phyloP scores from a whole-genome alignment of 768 basidiomycete species.

The Tylopilus sp. region DNA sequence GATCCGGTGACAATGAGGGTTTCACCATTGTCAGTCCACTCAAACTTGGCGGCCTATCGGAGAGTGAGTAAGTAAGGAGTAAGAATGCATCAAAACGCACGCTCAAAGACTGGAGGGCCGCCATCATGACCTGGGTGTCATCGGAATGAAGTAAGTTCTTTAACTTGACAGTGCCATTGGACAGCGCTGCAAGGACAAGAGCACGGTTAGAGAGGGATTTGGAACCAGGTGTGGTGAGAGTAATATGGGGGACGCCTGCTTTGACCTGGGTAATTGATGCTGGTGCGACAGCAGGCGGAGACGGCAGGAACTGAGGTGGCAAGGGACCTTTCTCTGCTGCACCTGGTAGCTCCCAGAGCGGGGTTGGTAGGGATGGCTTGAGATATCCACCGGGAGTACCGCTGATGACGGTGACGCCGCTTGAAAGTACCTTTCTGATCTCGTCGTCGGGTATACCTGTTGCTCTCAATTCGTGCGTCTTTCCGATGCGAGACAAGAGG shows the following conservation, averaged over 20 bases:
- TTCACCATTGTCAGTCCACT: conserved; percentile 96
- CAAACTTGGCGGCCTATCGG: conserved; percentile 79
- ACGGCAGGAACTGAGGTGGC: conserved; percentile 19
- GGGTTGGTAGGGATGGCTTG: conserved; percentile 47
- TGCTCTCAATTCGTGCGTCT: conserved; percentile 88
- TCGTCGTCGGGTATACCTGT: conserved; percentile 78
- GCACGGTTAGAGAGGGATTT: conserved; percentile 97
- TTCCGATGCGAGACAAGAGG: conserved; percentile 85
- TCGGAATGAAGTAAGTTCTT: conserved; percentile 94
- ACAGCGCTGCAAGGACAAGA: conserved; percentile 89
- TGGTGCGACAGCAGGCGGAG: not conserved
- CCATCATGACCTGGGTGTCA: conserved; percentile 99
- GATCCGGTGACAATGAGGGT: conserved; percentile 92
- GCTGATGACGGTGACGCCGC: conserved; percentile 73
- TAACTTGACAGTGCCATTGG: conserved; percentile 80
- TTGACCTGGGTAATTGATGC: not conserved
- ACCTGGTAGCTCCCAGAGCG: conserved; percentile 22
- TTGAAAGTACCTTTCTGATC: conserved; percentile 78
- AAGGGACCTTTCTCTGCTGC: conserved; percentile 12
- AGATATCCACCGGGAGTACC: conserved; percentile 45
- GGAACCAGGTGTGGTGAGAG: conserved; percentile 92
- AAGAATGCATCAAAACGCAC: conserved; percentile 33
- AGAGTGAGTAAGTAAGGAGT: not conserved
- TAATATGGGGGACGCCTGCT: conserved; percentile 30
- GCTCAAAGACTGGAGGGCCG: conserved; percentile 83